Percentiles rank a stretch among this genome's conserved stretches.
Evolutionary conservation across 176 grass and related monocot species (phyloP).

Genomic region (Aegilops bicornis): DNA sequence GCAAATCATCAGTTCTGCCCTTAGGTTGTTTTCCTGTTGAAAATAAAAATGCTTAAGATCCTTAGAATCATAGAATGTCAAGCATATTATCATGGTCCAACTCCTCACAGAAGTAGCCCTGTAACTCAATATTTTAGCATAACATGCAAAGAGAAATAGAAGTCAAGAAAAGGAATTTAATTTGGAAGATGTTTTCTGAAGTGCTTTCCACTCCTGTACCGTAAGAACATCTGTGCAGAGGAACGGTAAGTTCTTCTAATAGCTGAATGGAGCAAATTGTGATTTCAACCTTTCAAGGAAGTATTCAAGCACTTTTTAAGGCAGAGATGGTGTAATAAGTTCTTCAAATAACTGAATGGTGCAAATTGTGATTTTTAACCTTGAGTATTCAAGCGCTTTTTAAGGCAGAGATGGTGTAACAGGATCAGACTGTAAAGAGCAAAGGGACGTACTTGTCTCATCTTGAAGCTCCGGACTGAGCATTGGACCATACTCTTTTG

Average conservation of each 20-base stretch:
- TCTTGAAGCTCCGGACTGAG: conserved; percentile 32
- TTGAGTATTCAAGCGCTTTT: background rate
- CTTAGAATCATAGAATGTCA: background rate
- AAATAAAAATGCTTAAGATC: conserved; percentile 19
- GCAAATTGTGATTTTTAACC: background rate
- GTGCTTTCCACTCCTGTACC: background rate
- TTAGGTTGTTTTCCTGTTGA: background rate
- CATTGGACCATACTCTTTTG: conserved; percentile 44
- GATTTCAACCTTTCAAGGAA: background rate
- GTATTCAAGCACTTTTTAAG: background rate
- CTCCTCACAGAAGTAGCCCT: background rate
- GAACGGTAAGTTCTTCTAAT: background rate
- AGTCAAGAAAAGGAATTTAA: background rate
- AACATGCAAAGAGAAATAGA: background rate
- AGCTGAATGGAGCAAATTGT: background rate
- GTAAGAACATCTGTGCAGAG: background rate
- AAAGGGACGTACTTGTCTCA: conserved; percentile 33
- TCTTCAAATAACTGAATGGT: background rate
- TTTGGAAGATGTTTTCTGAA: background rate
- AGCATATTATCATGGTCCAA: background rate
- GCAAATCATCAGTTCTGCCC: conserved; percentile 5
- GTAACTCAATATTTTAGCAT: background rate
- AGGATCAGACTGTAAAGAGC: background rate
- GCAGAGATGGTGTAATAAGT: background rate
- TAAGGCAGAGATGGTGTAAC: background rate